Evolutionary conservation across 2,329 filamentous ascomycete genomes (phyloP).

Genomic region (Nemania sp.): DNA sequence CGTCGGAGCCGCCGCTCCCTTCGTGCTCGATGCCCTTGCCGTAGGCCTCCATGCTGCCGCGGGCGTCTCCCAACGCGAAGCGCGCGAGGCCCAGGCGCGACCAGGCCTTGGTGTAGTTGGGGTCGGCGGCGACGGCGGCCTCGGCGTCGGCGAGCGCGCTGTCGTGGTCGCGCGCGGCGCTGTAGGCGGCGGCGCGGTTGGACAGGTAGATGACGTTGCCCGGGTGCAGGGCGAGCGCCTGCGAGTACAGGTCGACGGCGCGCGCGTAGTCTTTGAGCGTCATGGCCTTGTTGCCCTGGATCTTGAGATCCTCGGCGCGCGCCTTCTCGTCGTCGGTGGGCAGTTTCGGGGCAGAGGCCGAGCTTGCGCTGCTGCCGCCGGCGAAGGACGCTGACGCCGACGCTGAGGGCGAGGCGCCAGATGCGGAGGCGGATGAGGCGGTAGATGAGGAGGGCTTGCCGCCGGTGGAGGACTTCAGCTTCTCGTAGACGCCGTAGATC

Average conservation of each 20-base stretch:
- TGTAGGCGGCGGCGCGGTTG: slow-evolving; percentile 94
- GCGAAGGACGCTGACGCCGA: too few relatives aligned
- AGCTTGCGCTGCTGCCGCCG: too few relatives aligned
- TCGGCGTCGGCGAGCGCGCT: slow-evolving; percentile 87
- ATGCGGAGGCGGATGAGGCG: slow-evolving; percentile 45
- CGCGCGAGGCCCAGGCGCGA: slow-evolving; percentile 87
- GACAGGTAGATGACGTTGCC: slow-evolving; percentile 95
- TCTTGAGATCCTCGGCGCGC: slow-evolving; percentile 87
- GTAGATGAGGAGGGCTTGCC: slow-evolving; percentile 41
- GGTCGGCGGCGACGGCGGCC: slow-evolving; percentile 83
- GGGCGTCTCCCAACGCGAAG: slow-evolving; percentile 88
- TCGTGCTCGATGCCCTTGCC: slow-evolving; percentile 89
- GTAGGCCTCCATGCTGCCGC: slow-evolving; percentile 94
- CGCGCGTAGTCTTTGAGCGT: slow-evolving; percentile 83
- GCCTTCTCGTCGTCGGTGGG: slow-evolving; percentile 65
- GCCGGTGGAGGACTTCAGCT: slow-evolving; percentile 74
- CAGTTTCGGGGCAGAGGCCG: slow-evolving; percentile 37
- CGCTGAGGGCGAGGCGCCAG: slow-evolving; percentile 45
- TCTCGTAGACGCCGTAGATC: slow-evolving; percentile 97
- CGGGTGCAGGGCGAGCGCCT: slow-evolving; percentile 79
- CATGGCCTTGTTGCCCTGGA: slow-evolving; percentile 92
- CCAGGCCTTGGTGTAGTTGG: slow-evolving; percentile 97
- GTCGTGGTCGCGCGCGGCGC: slow-evolving; percentile 79
- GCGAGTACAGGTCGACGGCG: slow-evolving; percentile 85
- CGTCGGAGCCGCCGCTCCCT: slow-evolving; percentile 89